A percentile compares a stretch with the other conserved stretches of the same genome.
phyloP scores from a whole-genome alignment of 169 alveolate species.

The Perkinsus marinus region DNA sequence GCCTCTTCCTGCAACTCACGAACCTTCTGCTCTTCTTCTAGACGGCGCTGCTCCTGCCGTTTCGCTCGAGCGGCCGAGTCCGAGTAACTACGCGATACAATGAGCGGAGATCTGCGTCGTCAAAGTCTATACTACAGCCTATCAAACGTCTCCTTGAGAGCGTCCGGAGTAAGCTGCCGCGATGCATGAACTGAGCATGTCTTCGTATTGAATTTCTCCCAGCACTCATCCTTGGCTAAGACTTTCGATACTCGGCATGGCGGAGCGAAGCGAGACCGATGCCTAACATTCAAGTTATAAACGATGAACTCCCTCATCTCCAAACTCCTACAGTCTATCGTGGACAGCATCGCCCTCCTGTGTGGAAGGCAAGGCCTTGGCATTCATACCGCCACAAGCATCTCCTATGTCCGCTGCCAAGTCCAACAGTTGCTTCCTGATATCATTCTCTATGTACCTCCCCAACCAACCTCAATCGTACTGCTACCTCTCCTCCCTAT shows the following conservation, averaged over 20 bases:
- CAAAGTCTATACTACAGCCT: background rate
- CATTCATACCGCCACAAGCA: background rate
- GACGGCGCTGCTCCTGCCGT: no score
- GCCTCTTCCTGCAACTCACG: no score
- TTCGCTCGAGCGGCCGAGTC: no score
- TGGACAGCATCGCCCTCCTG: background rate
- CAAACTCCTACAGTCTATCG: background rate
- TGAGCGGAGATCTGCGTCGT: no score
- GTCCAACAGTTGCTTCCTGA: background rate
- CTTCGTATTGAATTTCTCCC: background rate
- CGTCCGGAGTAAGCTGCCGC: background rate
- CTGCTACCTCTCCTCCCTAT: background rate
- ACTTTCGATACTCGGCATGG: background rate
- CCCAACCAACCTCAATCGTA: background rate
- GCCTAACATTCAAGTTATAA: background rate
- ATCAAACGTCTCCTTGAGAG: background rate
- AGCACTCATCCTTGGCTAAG: background rate
- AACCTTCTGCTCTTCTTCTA: no score
- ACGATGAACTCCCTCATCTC: no score
- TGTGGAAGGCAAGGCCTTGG: background rate
- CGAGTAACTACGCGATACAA: no score
- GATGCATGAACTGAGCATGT: background rate
- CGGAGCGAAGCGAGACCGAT: background rate
- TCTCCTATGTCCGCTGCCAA: background rate
- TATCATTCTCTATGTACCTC: background rate